Evolutionary conservation across 768 basidiomycete genomes (phyloP).

Genomic region (Pleurotus cornucopiae): DNA sequence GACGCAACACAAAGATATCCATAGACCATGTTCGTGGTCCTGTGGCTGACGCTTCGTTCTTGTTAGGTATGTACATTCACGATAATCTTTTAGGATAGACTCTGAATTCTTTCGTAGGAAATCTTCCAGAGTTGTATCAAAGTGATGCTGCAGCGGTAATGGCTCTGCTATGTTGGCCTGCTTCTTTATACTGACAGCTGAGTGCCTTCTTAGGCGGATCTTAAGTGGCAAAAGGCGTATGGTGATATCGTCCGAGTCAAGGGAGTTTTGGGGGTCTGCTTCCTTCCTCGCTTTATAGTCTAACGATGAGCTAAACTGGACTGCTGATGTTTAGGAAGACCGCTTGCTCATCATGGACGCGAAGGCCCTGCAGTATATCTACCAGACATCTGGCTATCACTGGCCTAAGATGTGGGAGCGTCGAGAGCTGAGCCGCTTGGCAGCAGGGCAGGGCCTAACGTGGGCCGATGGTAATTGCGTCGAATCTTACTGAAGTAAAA

Average conservation of each 20-base stretch:
- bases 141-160: constrained; percentile 15
- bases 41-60: constrained; percentile 25
- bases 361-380: constrained; percentile 29
- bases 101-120: neutral
- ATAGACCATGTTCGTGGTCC: constrained; percentile 18
- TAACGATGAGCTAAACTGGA: neutral
- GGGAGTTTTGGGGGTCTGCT: constrained; percentile 16
- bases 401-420: constrained; percentile 24
- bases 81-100: neutral
- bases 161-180: constrained; percentile 9
- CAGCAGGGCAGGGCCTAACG: constrained; percentile 7
- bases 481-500: neutral
- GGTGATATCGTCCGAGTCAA: constrained; percentile 23
- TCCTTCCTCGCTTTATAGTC: neutral
- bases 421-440: constrained; percentile 16
- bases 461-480: neutral
- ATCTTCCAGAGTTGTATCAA: constrained; percentile 12
- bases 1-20: constrained; percentile 21
- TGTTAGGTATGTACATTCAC: constrained; percentile 21
- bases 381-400: constrained; percentile 23
- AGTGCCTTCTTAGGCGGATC: constrained; percentile 18
- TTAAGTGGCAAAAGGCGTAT: constrained; percentile 26
- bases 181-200: constrained; percentile 11
- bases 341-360: constrained; percentile 30
- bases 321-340: constrained; percentile 19